A percentile compares a stretch with the other conserved stretches of the same genome.
Conservation (phyloP, 331 rosid genomes). For the Malus hybrid region DNA sequence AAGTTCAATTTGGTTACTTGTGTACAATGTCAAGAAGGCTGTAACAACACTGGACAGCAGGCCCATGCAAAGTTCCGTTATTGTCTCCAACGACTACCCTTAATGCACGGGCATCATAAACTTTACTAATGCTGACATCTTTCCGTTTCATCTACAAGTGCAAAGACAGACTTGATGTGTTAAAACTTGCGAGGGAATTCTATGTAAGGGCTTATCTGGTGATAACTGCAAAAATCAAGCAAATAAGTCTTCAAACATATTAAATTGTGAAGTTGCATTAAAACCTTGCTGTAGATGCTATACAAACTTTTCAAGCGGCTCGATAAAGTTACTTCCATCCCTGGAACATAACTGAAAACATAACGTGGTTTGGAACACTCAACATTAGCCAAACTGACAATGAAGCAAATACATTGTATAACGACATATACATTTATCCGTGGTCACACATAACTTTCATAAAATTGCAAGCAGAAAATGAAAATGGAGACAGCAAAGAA, state of each 20-base stretch:
- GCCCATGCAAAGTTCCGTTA: slow-evolving; percentile 85
- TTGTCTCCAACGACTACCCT: slow-evolving; percentile 98
- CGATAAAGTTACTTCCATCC: slow-evolving; percentile 93
- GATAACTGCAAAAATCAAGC: not conserved
- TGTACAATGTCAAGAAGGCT: slow-evolving; percentile 81
- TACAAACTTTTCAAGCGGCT: slow-evolving; percentile 91
- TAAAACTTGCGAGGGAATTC: not conserved
- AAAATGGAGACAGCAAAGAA: slow-evolving; percentile 16
- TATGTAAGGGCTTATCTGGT: not conserved
- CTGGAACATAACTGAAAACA: slow-evolving; percentile 84
- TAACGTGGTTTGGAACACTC: slow-evolving; percentile 3
- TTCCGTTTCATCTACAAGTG: slow-evolving; percentile 76
- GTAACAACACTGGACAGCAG: slow-evolving; percentile 92
- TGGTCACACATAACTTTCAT: not conserved
- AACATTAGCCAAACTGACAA: slow-evolving; percentile 10
- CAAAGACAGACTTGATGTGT: slow-evolving; percentile 6
- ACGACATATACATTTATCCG: not conserved
- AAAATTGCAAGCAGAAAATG: slow-evolving; percentile 15
- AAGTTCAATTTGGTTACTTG: slow-evolving; percentile 44
- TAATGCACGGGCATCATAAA: slow-evolving; percentile 91
- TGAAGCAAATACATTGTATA: not conserved
- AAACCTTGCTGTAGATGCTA: slow-evolving; percentile 93
- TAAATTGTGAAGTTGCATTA: not conserved
- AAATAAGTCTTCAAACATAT: not conserved
- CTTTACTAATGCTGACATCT: slow-evolving; percentile 67